These are phyloP conservation scores for Backusella luteola DNA, from an alignment of 192 early-diverging fungal genomes.

Conservation along the genomic window DNA sequence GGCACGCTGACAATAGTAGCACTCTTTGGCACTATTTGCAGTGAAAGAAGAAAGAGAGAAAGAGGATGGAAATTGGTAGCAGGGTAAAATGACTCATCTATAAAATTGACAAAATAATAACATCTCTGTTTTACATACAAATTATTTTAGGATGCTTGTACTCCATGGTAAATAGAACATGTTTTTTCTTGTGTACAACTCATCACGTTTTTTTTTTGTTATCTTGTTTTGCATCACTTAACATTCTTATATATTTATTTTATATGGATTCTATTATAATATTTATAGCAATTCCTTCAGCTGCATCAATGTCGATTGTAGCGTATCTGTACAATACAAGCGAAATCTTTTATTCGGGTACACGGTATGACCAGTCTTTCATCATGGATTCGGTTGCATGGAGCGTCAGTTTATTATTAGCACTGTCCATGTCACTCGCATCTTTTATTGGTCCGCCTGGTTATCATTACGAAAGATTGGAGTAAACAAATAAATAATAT, in stretches of 20 bases:
- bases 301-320: slow-evolving; percentile 16
- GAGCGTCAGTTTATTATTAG: slow-evolving; percentile 19
- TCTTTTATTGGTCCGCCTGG: slow-evolving; percentile 18
- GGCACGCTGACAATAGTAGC: slow-evolving; percentile 20
- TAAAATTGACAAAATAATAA: background rate
- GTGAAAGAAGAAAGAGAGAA: slow-evolving; percentile 23
- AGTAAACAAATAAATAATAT: slow-evolving; percentile 10
- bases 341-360: slow-evolving; percentile 16
- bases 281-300: slow-evolving; percentile 18
- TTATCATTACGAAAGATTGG: slow-evolving; percentile 19
- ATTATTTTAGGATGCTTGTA: slow-evolving; percentile 16
- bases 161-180: slow-evolving; percentile 16
- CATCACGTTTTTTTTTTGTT: background rate
- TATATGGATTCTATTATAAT: background rate
- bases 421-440: slow-evolving; percentile 18
- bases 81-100: slow-evolving; percentile 8
- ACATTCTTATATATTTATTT: background rate
- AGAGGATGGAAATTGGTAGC: slow-evolving; percentile 29
- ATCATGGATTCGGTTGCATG: slow-evolving; percentile 19
- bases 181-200: background rate
- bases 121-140: background rate
- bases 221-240: background rate
- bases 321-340: slow-evolving; percentile 26
- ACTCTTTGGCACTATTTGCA: slow-evolving; percentile 22
- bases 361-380: slow-evolving; percentile 22